Evolutionary conservation across 2,329 filamentous ascomycete species (phyloP).

Genomic region (Akanthomyces dipterigenus): DNA sequence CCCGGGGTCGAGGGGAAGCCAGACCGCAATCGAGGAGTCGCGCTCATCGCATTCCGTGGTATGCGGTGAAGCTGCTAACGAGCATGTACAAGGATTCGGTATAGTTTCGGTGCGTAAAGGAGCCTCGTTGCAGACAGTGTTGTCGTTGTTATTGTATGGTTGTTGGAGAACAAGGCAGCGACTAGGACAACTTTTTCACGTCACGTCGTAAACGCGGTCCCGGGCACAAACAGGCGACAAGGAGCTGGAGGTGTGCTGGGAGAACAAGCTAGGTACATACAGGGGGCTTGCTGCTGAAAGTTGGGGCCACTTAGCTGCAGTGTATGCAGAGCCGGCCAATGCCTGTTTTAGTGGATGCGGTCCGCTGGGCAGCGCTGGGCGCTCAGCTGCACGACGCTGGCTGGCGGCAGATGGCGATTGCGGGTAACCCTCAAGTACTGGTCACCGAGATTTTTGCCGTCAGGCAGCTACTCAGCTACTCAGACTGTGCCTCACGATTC

Average conservation of each 20-base stretch:
- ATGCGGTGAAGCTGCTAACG: constrained; percentile 9
- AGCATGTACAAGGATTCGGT: neutral
- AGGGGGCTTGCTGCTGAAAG: neutral
- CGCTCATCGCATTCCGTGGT: constrained; percentile 67
- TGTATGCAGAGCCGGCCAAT: neutral
- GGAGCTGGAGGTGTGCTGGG: neutral
- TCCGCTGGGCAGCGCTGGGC: neutral
- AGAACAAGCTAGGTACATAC: neutral
- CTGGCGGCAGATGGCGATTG: neutral
- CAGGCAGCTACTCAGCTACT: neutral
- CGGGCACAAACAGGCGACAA: constrained; percentile 1
- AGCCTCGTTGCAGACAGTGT: neutral
- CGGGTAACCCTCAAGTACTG: neutral
- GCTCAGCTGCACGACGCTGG: too few species aligned
- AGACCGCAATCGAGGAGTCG: constrained; percentile 75
- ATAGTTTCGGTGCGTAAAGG: neutral
- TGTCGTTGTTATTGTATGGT: constrained; percentile 4
- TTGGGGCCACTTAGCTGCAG: neutral
- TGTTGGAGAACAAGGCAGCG: neutral
- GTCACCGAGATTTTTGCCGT: too few species aligned
- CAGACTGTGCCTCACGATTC: neutral
- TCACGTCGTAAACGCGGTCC: constrained; percentile 10
- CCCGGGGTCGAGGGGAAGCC: constrained; percentile 72
- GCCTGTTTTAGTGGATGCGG: neutral
- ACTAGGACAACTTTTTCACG: constrained; percentile 6